A percentile compares a stretch with the other conserved stretches of the same genome.
Evolutionary conservation across 2,329 filamentous ascomycete species (phyloP).

Genomic region (Kalaharituber pfeilii): DNA sequence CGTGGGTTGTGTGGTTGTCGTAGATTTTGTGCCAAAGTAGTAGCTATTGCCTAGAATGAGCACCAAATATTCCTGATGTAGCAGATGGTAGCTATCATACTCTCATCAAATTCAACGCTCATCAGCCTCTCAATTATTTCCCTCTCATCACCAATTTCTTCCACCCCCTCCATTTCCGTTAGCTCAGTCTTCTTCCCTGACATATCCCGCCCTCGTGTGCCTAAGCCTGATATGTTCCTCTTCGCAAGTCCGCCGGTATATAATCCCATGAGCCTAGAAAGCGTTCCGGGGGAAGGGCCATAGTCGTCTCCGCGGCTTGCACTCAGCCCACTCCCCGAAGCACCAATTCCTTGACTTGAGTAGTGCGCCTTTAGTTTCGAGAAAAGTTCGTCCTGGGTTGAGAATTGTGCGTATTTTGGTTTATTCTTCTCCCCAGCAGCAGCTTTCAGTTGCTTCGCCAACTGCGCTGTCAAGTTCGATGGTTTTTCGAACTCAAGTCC

Average conservation of each 20-base stretch:
- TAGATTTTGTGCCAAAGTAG: conserved; percentile 17
- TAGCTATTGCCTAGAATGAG: conserved; percentile 4
- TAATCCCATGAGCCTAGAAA: conserved; percentile 23
- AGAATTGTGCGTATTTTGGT: conserved; percentile 1
- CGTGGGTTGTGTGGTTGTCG: conserved; percentile 18
- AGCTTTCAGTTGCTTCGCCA: conserved; percentile 26
- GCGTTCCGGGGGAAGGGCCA: conserved; percentile 20
- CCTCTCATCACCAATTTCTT: conserved; percentile 17
- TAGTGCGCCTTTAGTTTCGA: conserved; percentile 21
- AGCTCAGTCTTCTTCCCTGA: conserved; percentile 20
- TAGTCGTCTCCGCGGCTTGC: conserved; percentile 16
- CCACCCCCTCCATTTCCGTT: conserved; percentile 18
- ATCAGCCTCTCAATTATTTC: conserved; percentile 19
- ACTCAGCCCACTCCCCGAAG: conserved; percentile 1
- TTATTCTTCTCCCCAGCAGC: not conserved
- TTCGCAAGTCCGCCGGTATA: conserved; percentile 17
- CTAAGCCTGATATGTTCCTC: not conserved
- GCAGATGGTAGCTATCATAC: conserved; percentile 7
- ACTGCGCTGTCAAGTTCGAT: conserved; percentile 67
- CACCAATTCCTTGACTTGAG: conserved; percentile 17
- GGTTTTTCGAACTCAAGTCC: conserved; percentile 79
- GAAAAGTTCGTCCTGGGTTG: conserved; percentile 17
- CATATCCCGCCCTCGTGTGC: conserved; percentile 2
- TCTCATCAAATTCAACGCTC: conserved; percentile 16
- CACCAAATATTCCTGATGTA: not conserved